A percentile compares a stretch with the other conserved stretches of the same genome.
These are phyloP conservation scores for Linnemannia elongata DNA, from an alignment of 192 early-diverging fungal species.

Conservation along the genomic window DNA sequence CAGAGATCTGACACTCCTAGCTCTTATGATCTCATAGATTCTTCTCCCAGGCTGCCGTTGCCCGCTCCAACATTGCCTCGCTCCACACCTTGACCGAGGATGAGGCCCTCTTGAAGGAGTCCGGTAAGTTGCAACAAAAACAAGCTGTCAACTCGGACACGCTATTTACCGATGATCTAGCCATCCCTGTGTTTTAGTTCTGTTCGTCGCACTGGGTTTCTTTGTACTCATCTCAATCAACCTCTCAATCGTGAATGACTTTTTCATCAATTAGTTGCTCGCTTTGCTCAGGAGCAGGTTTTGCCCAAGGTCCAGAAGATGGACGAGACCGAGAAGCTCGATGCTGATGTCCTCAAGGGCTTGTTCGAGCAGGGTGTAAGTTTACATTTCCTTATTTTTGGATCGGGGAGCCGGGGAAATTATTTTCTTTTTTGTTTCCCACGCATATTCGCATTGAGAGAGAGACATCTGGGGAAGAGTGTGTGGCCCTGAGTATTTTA, in stretches of 20 bases:
- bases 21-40: slow-evolving; percentile 40
- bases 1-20: background rate
- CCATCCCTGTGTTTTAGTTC: background rate
- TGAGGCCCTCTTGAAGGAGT: slow-evolving; percentile 86
- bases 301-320: slow-evolving; percentile 89
- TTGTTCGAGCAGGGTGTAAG: slow-evolving; percentile 92
- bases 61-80: slow-evolving; percentile 66
- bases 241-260: background rate
- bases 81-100: slow-evolving; percentile 90
- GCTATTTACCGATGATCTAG: background rate
- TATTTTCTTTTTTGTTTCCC: slow-evolving; percentile 13
- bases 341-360: slow-evolving; percentile 82
- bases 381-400: slow-evolving; percentile 1
- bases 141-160: background rate
- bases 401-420: slow-evolving; percentile 5
- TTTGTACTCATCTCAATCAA: background rate
- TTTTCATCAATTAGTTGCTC: slow-evolving; percentile 68
- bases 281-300: slow-evolving; percentile 88
- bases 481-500: background rate
- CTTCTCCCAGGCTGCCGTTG: slow-evolving; percentile 63
- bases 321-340: slow-evolving; percentile 92
- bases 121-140: slow-evolving; percentile 60
- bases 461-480: too few species aligned
- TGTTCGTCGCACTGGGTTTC: background rate
- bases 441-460: background rate